Evolutionary conservation across 2,329 filamentous ascomycete species (phyloP).

Genomic region (Cladosporium sp.): DNA sequence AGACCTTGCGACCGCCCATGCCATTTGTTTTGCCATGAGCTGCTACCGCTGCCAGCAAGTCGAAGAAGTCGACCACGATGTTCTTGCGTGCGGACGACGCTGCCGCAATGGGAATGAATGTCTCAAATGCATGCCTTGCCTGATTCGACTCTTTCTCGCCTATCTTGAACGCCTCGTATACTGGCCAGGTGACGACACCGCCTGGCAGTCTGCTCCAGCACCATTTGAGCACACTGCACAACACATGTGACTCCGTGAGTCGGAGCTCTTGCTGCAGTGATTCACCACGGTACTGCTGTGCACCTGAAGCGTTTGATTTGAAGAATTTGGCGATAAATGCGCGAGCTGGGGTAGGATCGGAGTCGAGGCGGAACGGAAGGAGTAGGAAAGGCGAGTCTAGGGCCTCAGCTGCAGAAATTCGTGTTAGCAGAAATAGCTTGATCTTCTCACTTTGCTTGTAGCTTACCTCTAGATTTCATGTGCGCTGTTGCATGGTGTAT

Average conservation of each 20-base stretch:
- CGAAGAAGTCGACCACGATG: conserved; percentile 96
- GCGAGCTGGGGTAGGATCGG: conserved; percentile 86
- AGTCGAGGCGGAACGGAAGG: conserved; percentile 88
- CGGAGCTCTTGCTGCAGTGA: conserved; percentile 80
- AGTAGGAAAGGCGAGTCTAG: conserved; percentile 91
- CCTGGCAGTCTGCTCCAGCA: conserved; percentile 92
- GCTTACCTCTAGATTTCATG: conserved; percentile 87
- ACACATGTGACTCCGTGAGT: conserved; percentile 90
- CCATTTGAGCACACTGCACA: conserved; percentile 95
- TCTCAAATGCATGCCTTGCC: conserved; percentile 90
- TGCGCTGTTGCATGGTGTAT: conserved; percentile 83
- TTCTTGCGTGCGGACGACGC: conserved; percentile 80
- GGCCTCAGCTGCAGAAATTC: conserved; percentile 53
- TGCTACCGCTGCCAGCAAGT: conserved; percentile 84
- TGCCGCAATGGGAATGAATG: conserved; percentile 91
- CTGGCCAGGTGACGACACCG: conserved; percentile 94
- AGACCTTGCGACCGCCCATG: conserved; percentile 88
- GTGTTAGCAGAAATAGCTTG: neutral
- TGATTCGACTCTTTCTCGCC: conserved; percentile 92
- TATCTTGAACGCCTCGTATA: conserved; percentile 92
- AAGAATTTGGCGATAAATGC: conserved; percentile 94
- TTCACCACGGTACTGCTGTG: conserved; percentile 63
- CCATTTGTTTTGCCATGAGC: conserved; percentile 93
- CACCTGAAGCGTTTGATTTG: conserved; percentile 63
- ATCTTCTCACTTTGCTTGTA: conserved; percentile 20